These are phyloP conservation scores for Ustilago trichophora DNA, from an alignment of 1,284 basidiomycete species.

Conservation along the genomic window DNA sequence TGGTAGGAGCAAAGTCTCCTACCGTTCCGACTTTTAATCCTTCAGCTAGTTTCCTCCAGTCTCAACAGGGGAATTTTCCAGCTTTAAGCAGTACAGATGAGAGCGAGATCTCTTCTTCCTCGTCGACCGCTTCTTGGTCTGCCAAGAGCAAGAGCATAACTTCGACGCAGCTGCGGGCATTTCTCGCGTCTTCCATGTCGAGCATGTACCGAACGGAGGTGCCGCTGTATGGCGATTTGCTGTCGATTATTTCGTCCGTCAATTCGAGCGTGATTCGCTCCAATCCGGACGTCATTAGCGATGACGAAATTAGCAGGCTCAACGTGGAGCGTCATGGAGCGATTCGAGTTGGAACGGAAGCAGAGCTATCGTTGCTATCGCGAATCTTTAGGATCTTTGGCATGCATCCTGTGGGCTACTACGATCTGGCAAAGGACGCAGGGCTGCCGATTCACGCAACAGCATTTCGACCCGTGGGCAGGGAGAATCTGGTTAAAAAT, in stretches of 20 bases:
- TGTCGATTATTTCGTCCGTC: conserved; percentile 67
- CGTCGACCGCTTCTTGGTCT: conserved; percentile 2
- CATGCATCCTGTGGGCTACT: conserved; percentile 69
- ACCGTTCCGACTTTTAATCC: too few relatives aligned
- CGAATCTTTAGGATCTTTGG: conserved; percentile 67
- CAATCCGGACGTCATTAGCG: conserved; percentile 26
- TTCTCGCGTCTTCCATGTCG: conserved; percentile 66
- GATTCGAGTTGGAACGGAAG: conserved; percentile 67
- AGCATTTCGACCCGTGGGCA: conserved; percentile 67
- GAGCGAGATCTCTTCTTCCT: conserved; percentile 7
- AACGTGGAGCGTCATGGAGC: conserved; percentile 68
- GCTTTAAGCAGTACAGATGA: conserved; percentile 14
- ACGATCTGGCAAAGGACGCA: conserved; percentile 66
- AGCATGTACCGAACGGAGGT: conserved; percentile 68
- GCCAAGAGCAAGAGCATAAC: not conserved
- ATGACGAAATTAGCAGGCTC: conserved; percentile 59
- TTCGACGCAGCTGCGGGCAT: conserved; percentile 58
- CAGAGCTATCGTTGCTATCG: conserved; percentile 67
- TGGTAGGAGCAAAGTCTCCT: too few relatives aligned
- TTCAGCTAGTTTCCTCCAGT: conserved; percentile 17
- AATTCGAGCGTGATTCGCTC: conserved; percentile 57
- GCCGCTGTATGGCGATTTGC: conserved; percentile 68
- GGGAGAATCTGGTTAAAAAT: conserved; percentile 63
- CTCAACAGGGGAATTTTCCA: conserved; percentile 14
- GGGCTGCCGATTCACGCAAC: conserved; percentile 69